Evolutionary conservation across 495 filamentous ascomycete species (phyloP).

Genomic region (Cryomyces antarcticus): DNA sequence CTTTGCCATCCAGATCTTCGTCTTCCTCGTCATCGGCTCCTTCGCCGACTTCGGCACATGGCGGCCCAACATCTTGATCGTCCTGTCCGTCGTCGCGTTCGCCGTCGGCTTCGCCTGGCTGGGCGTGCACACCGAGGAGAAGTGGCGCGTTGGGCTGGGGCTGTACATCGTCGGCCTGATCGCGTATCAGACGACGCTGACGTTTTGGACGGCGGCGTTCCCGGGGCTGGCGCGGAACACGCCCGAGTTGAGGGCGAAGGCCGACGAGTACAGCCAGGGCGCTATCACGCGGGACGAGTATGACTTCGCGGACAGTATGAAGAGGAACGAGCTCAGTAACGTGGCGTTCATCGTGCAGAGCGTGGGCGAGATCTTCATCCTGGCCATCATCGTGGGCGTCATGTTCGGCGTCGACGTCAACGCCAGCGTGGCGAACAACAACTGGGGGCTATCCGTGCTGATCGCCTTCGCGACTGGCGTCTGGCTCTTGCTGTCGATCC

Average conservation of each 20-base stretch:
- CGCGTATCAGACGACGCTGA: conserved; percentile 43
- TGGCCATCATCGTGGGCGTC: conserved; percentile 41
- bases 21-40: conserved; percentile 38
- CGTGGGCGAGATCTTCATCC: conserved; percentile 35
- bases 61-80: conserved; percentile 40
- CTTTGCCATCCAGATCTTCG: conserved; percentile 39
- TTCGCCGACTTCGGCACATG: conserved; percentile 43
- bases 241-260: conserved; percentile 28
- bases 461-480: conserved; percentile 44
- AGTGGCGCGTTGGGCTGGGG: conserved; percentile 35
- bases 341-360: conserved; percentile 42
- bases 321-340: conserved; percentile 38
- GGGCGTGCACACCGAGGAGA: conserved; percentile 32
- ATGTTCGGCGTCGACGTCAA: conserved; percentile 40
- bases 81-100: conserved; percentile 33
- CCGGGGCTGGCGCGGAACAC: conserved; percentile 41
- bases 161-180: conserved; percentile 44
- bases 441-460: conserved; percentile 41
- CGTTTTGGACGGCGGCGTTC: conserved; percentile 49
- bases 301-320: conserved; percentile 38
- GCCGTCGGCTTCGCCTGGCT: conserved; percentile 45
- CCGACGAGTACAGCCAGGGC: conserved; percentile 29
- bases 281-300: conserved; percentile 36
- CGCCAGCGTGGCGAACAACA: conserved; percentile 35
- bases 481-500: conserved; percentile 37